phyloP scores from a whole-genome alignment of 1,139 yeast genomes.

The Pichia sp. region DNA sequence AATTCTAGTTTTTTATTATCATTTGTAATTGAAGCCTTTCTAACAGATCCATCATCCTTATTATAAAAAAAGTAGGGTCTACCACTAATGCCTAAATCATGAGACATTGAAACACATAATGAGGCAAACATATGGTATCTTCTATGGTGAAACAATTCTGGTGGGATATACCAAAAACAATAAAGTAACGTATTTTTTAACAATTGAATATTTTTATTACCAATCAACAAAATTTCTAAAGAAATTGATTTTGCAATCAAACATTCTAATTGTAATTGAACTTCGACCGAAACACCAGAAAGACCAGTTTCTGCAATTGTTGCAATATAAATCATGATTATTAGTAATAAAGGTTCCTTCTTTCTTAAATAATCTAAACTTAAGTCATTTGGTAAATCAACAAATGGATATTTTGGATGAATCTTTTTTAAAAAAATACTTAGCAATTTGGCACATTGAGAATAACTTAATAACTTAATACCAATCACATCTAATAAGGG shows the following conservation, averaged over 20 bases:
- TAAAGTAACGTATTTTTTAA: slow-evolving; percentile 56
- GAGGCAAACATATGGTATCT: slow-evolving; percentile 66
- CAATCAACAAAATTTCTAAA: slow-evolving; percentile 59
- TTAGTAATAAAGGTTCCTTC: slow-evolving; percentile 54
- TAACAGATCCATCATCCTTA: slow-evolving; percentile 35
- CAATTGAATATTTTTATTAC: slow-evolving; percentile 67
- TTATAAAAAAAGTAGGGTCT: slow-evolving; percentile 39
- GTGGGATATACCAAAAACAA: slow-evolving; percentile 76
- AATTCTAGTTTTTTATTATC: slow-evolving; percentile 35
- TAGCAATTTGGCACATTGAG: slow-evolving; percentile 46
- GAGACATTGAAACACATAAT: slow-evolving; percentile 62
- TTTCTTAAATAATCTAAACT: slow-evolving; percentile 44
- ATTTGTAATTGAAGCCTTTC: slow-evolving; percentile 25
- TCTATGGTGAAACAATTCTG: slow-evolving; percentile 74
- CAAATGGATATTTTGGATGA: slow-evolving; percentile 45
- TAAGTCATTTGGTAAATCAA: slow-evolving; percentile 41
- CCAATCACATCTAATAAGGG: slow-evolving; percentile 42
- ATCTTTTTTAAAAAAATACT: slow-evolving; percentile 38
- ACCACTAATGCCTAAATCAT: slow-evolving; percentile 70
- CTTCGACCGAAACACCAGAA: slow-evolving; percentile 32
- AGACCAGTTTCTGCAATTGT: slow-evolving; percentile 38
- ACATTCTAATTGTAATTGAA: slow-evolving; percentile 47
- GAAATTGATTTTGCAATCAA: slow-evolving; percentile 53
- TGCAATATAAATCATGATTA: slow-evolving; percentile 59
- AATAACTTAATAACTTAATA: slow-evolving; percentile 40